A percentile compares a stretch with the other conserved stretches of the same genome.
phyloP scores from a whole-genome alignment of 2,329 filamentous ascomycete genomes.

The Fusarium metavorans region DNA sequence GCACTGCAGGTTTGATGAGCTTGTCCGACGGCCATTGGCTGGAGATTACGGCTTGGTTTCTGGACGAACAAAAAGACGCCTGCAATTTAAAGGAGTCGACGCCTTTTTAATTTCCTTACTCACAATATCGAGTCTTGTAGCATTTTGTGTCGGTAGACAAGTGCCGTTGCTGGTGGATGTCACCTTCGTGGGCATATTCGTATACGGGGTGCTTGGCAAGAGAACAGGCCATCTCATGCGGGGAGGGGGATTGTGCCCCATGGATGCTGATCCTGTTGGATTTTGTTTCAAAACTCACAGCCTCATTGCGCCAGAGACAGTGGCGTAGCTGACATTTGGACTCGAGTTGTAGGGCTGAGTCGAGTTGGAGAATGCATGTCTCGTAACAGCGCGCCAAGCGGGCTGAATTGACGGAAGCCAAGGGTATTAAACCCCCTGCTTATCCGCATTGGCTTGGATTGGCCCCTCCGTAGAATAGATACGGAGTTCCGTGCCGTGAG shows the following conservation, averaged over 20 bases:
- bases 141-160: background rate
- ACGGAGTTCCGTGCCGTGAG: background rate
- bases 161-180: background rate
- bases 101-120: background rate
- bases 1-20: background rate
- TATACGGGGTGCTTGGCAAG: background rate
- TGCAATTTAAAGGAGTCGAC: background rate
- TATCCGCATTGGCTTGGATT: background rate
- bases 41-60: background rate
- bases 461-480: background rate
- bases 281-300: background rate
- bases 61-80: background rate
- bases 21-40: slow-evolving; percentile 8
- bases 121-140: background rate
- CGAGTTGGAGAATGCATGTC: background rate
- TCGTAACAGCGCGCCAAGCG: background rate
- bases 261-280: background rate
- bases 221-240: background rate
- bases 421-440: background rate
- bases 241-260: background rate
- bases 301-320: background rate
- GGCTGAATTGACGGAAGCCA: background rate
- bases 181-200: background rate
- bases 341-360: background rate
- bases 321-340: background rate